Conservation (phyloP, 2,329 filamentous ascomycete genomes). For the Parastagonospora nodorum region DNA sequence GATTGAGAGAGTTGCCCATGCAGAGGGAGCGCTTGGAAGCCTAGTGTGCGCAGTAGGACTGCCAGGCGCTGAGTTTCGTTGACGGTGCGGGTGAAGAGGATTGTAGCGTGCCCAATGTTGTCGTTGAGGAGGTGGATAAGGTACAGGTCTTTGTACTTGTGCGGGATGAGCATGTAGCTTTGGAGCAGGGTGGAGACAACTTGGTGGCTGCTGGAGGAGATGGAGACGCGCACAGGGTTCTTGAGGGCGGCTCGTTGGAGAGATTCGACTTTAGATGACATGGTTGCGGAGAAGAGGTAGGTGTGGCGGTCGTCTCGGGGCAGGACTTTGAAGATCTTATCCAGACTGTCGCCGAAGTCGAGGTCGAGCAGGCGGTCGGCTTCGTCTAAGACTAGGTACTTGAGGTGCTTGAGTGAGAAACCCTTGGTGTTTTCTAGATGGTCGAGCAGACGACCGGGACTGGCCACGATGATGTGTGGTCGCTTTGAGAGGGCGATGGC, state of each 20-base stretch:
- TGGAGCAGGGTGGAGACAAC: slow-evolving; percentile 89
- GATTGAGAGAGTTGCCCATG: slow-evolving; percentile 92
- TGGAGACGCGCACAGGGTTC: slow-evolving; percentile 81
- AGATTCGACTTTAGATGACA: slow-evolving; percentile 90
- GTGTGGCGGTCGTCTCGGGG: slow-evolving; percentile 68
- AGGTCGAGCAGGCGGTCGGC: slow-evolving; percentile 90
- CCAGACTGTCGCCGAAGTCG: slow-evolving; percentile 89
- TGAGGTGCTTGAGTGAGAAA: slow-evolving; percentile 80
- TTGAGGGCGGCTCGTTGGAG: slow-evolving; percentile 86
- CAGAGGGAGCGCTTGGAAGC: slow-evolving; percentile 87
- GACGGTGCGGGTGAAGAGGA: slow-evolving; percentile 91
- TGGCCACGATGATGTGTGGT: slow-evolving; percentile 91
- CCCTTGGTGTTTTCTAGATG: slow-evolving; percentile 97
- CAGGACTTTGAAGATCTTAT: slow-evolving; percentile 90
- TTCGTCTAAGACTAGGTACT: slow-evolving; percentile 94
- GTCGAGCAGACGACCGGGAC: slow-evolving; percentile 83
- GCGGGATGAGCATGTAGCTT: slow-evolving; percentile 78
- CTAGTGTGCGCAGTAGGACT: slow-evolving; percentile 80
- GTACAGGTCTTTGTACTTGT: slow-evolving; percentile 84
- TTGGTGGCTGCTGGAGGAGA: slow-evolving; percentile 84
- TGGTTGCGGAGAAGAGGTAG: slow-evolving; percentile 86
- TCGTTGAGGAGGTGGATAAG: slow-evolving; percentile 86
- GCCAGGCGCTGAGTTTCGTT: slow-evolving; percentile 87
- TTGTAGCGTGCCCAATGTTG: slow-evolving; percentile 80
- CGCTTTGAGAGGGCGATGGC: slow-evolving; percentile 92